phyloP scores from a whole-genome alignment of 129 eudicot genomes.

The Lactuca sativa region DNA sequence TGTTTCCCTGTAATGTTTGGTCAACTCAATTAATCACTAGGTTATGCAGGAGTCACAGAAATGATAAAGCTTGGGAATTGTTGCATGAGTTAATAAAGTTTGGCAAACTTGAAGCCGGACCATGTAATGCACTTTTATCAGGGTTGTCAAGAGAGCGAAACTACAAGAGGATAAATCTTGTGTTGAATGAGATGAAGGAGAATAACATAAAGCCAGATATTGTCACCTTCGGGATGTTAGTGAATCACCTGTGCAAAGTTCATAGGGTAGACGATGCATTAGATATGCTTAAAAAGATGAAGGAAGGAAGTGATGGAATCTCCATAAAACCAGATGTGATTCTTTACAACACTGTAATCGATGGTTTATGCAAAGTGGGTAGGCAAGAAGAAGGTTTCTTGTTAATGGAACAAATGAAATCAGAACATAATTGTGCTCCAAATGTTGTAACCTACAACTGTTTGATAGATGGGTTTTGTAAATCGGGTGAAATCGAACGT shows the following conservation, averaged over 20 bases:
- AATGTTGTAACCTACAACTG: slow-evolving; percentile 63
- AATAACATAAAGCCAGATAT: slow-evolving; percentile 52
- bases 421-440: slow-evolving; percentile 48
- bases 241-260: slow-evolving; percentile 62
- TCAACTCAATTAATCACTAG: slow-evolving; percentile 43
- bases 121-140: slow-evolving; percentile 62
- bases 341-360: slow-evolving; percentile 66
- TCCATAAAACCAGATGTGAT: slow-evolving; percentile 59
- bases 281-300: slow-evolving; percentile 63
- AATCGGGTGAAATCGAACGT: slow-evolving; percentile 67
- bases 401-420: slow-evolving; percentile 59
- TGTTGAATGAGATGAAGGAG: slow-evolving; percentile 67
- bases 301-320: slow-evolving; percentile 47
- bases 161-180: slow-evolving; percentile 45
- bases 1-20: slow-evolving; percentile 38
- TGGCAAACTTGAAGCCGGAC: slow-evolving; percentile 38
- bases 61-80: slow-evolving; percentile 55
- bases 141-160: slow-evolving; percentile 45
- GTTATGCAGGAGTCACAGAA: slow-evolving; percentile 44
- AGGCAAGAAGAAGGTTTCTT: slow-evolving; percentile 63
- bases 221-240: slow-evolving; percentile 59
- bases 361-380: slow-evolving; percentile 86
- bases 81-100: slow-evolving; percentile 51
- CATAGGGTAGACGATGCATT: slow-evolving; percentile 66
- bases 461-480: slow-evolving; percentile 82